Conservation (phyloP, 1,284 basidiomycete species). For the Austroboletus rostrupii region DNA sequence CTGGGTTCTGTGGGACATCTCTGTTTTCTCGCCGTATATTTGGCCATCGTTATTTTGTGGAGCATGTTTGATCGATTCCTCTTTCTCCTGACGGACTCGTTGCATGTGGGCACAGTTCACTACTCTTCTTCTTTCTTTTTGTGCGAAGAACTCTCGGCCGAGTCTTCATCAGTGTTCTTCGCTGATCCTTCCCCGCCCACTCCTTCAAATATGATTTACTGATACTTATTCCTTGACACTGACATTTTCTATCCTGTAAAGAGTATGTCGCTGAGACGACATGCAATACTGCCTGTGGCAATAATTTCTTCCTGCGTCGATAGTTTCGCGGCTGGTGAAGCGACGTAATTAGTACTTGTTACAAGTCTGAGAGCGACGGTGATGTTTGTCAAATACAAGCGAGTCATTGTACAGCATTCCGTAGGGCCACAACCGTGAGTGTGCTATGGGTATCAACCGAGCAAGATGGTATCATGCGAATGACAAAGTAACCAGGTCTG, state of each 20-base stretch:
- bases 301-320: background rate
- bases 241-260: slow-evolving; percentile 11
- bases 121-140: background rate
- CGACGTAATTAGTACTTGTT: background rate
- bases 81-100: slow-evolving; percentile 5
- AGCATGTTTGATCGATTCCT: background rate
- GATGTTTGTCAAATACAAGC: background rate
- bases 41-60: background rate
- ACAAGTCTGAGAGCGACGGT: background rate
- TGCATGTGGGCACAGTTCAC: background rate
- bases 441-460: slow-evolving; percentile 8
- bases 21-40: background rate
- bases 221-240: slow-evolving; percentile 1
- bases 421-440: no score
- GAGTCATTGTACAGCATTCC: background rate
- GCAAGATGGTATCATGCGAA: slow-evolving; percentile 8
- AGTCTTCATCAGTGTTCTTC: background rate
- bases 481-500: background rate
- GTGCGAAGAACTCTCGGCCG: background rate
- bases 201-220: slow-evolving; percentile 10
- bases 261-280: slow-evolving; percentile 2
- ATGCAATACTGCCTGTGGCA: background rate
- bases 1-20: slow-evolving; percentile 12
- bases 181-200: background rate
- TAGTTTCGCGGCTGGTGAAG: background rate